These are phyloP conservation scores for Candida saitoana DNA, from an alignment of 805 yeast species.

Conservation along the genomic window DNA sequence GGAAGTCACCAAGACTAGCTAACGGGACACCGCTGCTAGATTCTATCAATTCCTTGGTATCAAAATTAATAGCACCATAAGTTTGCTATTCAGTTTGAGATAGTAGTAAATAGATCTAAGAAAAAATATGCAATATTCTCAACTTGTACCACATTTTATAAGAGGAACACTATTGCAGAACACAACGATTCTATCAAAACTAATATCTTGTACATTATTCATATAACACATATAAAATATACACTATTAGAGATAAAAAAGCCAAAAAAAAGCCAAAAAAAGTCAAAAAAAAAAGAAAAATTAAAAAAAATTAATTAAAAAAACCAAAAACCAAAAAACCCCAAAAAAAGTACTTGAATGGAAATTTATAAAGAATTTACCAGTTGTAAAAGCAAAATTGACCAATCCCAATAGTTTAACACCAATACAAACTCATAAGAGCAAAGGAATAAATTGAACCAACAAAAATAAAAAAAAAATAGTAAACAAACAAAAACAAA, in stretches of 20 bases:
- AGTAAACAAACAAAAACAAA: slow-evolving; percentile 2
- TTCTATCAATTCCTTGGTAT: too few species aligned
- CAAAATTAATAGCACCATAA: too few species aligned
- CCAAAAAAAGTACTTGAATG: slow-evolving; percentile 4
- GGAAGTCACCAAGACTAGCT: too few species aligned
- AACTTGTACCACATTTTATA: not conserved
- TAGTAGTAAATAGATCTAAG: too few species aligned
- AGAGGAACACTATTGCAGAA: too few species aligned
- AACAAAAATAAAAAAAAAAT: slow-evolving; percentile 3
- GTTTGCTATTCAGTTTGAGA: too few species aligned
- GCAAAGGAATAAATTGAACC: not conserved
- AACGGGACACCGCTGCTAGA: too few species aligned
- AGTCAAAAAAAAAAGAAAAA: slow-evolving; percentile 9
- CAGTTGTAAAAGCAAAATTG: slow-evolving; percentile 1
- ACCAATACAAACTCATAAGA: slow-evolving; percentile 1
- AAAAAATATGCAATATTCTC: too few species aligned
- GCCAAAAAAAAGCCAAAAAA: slow-evolving; percentile 8
- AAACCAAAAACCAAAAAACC: slow-evolving; percentile 6
- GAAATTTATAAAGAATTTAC: not conserved
- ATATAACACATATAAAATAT: not conserved
- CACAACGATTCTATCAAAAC: too few species aligned
- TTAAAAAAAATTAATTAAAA: slow-evolving; percentile 4
- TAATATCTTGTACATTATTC: slow-evolving; percentile 1
- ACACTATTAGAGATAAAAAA: slow-evolving; percentile 5
- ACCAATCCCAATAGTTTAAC: slow-evolving; percentile 1